Base-by-base conservation (phyloP, 2,329 filamentous ascomycete genomes). In the Ophiocordyceps australis region DNA sequence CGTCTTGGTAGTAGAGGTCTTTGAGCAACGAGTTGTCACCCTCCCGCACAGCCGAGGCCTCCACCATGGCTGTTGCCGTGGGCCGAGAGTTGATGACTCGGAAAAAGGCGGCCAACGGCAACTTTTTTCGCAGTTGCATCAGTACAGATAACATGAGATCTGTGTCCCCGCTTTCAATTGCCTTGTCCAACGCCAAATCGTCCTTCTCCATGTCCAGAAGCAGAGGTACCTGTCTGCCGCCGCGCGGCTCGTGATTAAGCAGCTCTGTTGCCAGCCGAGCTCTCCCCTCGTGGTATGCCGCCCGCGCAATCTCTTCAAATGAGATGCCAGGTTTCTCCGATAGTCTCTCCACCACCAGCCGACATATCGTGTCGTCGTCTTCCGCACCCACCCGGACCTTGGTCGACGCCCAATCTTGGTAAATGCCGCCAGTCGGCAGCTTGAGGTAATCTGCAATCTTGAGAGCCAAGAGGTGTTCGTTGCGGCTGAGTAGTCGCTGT, bases 1-100 rank as follows among this genome's bases (percentile, higher is more conserved):
- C 89, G 40, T 95, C 89, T 52, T 95, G 89, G 46, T 98, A 98
- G 54, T 89, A 98, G 4, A 98, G 59, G 43, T 95, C 89, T 42
- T 95, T 98, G 15, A 98, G 67, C 14, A 98, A 51, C 1, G 68
- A 64, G 39, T 92, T 83, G 40, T 92, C 77, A 13, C 52, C 56
- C 26, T 80, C 71, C 26, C 65, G 60, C 23, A 54, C 45, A 0
- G 89, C 86, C 0, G 75, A 76, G 2, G 82, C 68, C 49, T 98
- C 89, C 14, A 98, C 80, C 9, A 98, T 65, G 0, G 89, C 81
- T 3, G 81, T 83, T 4, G 89, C 89, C 15, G 81, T 65, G 1
- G 86, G 83, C 1, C 85, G 72, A 27, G 65, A 70, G 47, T 85
- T 94, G 52, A 95, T 82, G 24, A 76, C 75, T 25, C 83, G 74